Evolutionary conservation across 192 early-diverging fungal species (phyloP), one percentile per base, ranked within the genome.

Genomic region (Coemansia sp.): DNA sequence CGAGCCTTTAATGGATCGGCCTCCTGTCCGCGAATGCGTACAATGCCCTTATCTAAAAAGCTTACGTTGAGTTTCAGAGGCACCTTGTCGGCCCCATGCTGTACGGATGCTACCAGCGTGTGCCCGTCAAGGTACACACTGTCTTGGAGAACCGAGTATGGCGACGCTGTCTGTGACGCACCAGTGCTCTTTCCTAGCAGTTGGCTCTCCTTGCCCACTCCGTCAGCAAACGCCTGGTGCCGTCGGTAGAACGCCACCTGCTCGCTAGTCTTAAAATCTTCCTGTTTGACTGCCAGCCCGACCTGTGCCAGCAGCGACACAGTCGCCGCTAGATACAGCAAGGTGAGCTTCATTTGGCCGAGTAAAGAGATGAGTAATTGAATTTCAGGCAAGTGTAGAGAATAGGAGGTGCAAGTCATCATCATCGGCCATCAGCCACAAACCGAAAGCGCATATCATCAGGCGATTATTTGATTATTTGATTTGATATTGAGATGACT

Each of bases 251-350:
- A 99, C 6, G 89, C 90, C 30, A 88, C 87, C 60, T 98, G 91
- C 28, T 88, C 78, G 76, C 96, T 97, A 0, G 84, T 91, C 74
- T 95, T 96, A 73, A 99, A 99, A 75, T 99, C 96, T 66, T 92
- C 90, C 17, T 71, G 74, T 67, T 93, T 93, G 50, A 92, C 88
- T 0, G 88, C 91, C 13, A 57, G 40, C 3, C 49, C 77, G n/a
- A 40, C 73, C 16, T 63, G 70, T 0, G 62, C 64, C 19, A 73
- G 49, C 57, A 77, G 58, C 67, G 72, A 37, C 40, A 60, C 61
- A 14, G 69, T 44, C 5, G 60, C 66, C 3, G 64, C 75, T 13
- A 72, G 52, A 42, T 55, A 71, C 33, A 83, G 33, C 69, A 82
- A 6, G 10, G 61, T 16, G 42, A 67, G 13, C 38, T 33, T 67